Evolutionary conservation across 331 rosid species (phyloP).

Genomic region (Malus hybrid): DNA sequence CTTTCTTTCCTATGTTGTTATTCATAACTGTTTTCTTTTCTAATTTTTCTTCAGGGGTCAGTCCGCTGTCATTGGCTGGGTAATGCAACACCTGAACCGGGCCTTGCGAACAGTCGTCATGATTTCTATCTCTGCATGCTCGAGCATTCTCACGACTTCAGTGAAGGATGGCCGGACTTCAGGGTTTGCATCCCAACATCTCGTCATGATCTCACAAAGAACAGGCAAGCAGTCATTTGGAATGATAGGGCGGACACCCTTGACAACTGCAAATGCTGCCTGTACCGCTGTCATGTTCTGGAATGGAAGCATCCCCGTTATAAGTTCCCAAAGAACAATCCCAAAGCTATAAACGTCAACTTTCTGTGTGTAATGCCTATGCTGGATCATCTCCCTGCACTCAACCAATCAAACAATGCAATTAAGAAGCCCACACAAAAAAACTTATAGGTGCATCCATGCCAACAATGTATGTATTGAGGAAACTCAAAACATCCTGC

Average conservation of each 20-base stretch:
- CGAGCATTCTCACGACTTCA: slow-evolving; percentile 86
- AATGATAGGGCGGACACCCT: not conserved
- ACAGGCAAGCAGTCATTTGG: slow-evolving; percentile 84
- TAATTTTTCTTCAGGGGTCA: slow-evolving; percentile 34
- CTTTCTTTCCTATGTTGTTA: slow-evolving; percentile 19
- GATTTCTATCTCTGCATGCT: slow-evolving; percentile 83
- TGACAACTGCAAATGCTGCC: too few relatives aligned
- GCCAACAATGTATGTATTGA: not conserved
- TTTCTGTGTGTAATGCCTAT: too few relatives aligned
- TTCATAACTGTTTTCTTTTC: slow-evolving; percentile 14
- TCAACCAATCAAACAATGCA: too few relatives aligned
- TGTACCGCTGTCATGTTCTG: too few relatives aligned
- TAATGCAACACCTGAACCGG: slow-evolving; percentile 85
- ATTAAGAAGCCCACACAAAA: too few relatives aligned
- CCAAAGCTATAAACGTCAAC: too few relatives aligned
- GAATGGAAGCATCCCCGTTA: too few relatives aligned
- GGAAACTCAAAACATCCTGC: not conserved
- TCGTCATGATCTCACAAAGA: slow-evolving; percentile 87
- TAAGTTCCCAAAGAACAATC: too few relatives aligned
- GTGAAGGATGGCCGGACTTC: slow-evolving; percentile 84
- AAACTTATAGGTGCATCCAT: too few relatives aligned
- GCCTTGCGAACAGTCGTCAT: slow-evolving; percentile 92
- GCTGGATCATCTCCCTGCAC: too few relatives aligned
- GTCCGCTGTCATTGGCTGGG: slow-evolving; percentile 86
- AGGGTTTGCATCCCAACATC: slow-evolving; percentile 98